These are phyloP conservation scores for Myxozyma vanderwaltii DNA, from an alignment of 805 yeast species.

Conservation along the genomic window DNA sequence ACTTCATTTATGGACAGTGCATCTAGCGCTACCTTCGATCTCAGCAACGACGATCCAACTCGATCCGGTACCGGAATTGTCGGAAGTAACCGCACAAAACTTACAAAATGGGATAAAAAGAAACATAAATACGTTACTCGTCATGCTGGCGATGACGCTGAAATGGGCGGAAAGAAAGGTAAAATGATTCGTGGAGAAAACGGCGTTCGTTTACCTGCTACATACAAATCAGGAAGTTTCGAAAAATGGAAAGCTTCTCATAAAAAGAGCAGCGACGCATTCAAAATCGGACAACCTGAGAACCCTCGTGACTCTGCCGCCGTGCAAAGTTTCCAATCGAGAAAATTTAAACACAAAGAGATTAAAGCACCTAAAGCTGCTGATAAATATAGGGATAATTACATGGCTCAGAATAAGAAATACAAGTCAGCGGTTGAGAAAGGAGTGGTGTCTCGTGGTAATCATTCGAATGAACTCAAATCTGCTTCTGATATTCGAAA, in stretches of 20 bases:
- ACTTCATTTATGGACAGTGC: conserved; percentile 82
- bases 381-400: conserved; percentile 89
- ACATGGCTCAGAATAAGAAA: conserved; percentile 74
- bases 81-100: conserved; percentile 30
- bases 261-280: conserved; percentile 36
- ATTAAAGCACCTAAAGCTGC: conserved; percentile 83
- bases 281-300: conserved; percentile 42
- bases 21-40: conserved; percentile 80
- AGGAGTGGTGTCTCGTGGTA: conserved; percentile 52
- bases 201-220: conserved; percentile 90
- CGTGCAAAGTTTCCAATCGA: conserved; percentile 3
- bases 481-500: conserved; percentile 77
- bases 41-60: conserved; percentile 63
- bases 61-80: conserved; percentile 20
- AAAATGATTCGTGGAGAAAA: conserved; percentile 92
- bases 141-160: conserved; percentile 24
- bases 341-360: conserved; percentile 69
- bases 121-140: conserved; percentile 46
- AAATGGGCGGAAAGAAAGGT: conserved; percentile 32
- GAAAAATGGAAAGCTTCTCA: conserved; percentile 75
- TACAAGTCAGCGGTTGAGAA: conserved; percentile 76
- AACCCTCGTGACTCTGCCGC: conserved; percentile 39
- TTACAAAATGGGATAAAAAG: conserved; percentile 59
- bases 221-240: conserved; percentile 84
- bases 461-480: conserved; percentile 57